These are phyloP conservation scores for Syncephalis plumigaleata DNA, from an alignment of 371 early-diverging fungal genomes.

Conservation along the genomic window DNA sequence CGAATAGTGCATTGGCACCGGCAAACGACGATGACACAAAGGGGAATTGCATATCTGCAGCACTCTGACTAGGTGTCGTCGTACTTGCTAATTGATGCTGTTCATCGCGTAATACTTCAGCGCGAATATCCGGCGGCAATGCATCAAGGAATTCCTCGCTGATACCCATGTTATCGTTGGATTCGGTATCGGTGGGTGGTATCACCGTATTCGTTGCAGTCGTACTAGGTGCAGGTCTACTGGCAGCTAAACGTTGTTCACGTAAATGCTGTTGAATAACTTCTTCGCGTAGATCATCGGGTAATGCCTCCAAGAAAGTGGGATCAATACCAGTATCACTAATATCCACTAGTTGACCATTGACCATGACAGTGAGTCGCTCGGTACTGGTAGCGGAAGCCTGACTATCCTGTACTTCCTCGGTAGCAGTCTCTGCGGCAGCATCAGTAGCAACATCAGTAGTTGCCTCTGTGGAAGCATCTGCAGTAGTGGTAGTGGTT, in stretches of 20 bases:
- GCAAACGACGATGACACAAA: too few species aligned
- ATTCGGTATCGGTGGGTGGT: too few species aligned
- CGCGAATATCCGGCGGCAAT: conserved; percentile 61
- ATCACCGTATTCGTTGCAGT: conserved; percentile 12
- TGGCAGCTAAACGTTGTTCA: conserved; percentile 16
- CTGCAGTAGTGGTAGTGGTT: conserved; percentile 2
- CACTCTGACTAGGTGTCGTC: too few species aligned
- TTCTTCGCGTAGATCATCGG: conserved; percentile 86
- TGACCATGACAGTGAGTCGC: conserved; percentile 24
- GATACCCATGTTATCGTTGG: conserved; percentile 12
- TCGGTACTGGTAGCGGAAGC: conserved; percentile 8
- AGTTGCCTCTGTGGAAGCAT: not conserved
- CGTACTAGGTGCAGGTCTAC: conserved; percentile 5
- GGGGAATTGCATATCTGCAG: too few species aligned
- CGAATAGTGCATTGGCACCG: too few species aligned
- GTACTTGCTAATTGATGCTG: conserved; percentile 14
- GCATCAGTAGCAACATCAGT: conserved; percentile 9
- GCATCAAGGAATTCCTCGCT: conserved; percentile 63
- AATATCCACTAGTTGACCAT: conserved; percentile 71
- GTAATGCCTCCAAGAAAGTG: conserved; percentile 87
- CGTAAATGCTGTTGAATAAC: conserved; percentile 66
- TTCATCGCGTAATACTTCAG: conserved; percentile 45
- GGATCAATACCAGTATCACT: conserved; percentile 88
- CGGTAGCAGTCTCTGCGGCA: conserved; percentile 11
- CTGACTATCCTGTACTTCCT: too few species aligned